phyloP scores from a whole-genome alignment of 176 grass and related monocot species.

The Cenchrus fungigraminus region DNA sequence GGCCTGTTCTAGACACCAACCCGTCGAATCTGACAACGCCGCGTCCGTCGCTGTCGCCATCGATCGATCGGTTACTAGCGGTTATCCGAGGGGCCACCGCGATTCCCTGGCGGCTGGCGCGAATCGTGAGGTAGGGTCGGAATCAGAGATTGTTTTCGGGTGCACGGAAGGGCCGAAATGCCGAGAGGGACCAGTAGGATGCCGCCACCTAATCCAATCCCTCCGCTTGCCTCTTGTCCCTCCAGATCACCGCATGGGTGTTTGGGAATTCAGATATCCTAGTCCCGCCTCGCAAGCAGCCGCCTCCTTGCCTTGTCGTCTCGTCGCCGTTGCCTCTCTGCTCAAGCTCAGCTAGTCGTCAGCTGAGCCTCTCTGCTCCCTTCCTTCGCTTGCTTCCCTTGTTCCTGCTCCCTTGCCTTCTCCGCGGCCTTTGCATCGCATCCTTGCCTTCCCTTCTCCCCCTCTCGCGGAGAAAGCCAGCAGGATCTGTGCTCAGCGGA shows the following conservation, averaged over 20 bases:
- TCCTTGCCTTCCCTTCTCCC: constrained; percentile 19
- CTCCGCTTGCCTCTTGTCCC: constrained; percentile 45
- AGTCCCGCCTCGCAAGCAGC: constrained; percentile 67
- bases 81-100: not conserved
- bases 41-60: not conserved
- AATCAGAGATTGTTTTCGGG: not conserved
- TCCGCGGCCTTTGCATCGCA: constrained; percentile 35
- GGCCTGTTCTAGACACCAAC: not conserved
- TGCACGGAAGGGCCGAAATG: not conserved
- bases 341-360: not conserved
- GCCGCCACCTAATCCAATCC: constrained; percentile 22
- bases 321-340: not conserved
- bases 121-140: not conserved
- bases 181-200: constrained; percentile 29
- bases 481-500: constrained; percentile 21
- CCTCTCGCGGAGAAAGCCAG: constrained; percentile 29
- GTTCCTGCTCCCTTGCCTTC: constrained; percentile 24
- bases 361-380: constrained; percentile 7
- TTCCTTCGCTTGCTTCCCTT: not conserved
- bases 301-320: constrained; percentile 27
- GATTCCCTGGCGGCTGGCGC: not conserved
- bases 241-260: not conserved
- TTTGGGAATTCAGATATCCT: constrained; percentile 52
- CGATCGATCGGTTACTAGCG: not conserved
- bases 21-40: not conserved